Percentiles rank a stretch among this genome's conserved stretches.
Conservation (phyloP, 805 yeast genomes). For the Pichia manshurica region DNA sequence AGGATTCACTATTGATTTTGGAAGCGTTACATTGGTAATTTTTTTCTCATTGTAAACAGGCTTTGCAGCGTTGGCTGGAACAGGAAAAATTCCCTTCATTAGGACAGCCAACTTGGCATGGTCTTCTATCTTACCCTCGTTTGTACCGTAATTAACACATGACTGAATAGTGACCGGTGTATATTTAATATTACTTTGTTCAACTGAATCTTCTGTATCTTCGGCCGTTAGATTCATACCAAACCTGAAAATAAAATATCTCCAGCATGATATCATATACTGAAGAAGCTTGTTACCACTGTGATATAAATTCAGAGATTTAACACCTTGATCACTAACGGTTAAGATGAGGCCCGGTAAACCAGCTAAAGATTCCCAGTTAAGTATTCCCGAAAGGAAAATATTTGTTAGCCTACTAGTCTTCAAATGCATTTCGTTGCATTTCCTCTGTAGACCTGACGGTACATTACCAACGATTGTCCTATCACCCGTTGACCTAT, state of each 20-base stretch:
- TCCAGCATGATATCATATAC: slow-evolving; percentile 72
- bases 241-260: slow-evolving; percentile 77
- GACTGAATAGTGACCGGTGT: slow-evolving; percentile 20
- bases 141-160: neutral
- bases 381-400: slow-evolving; percentile 70
- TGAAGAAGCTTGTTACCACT: slow-evolving; percentile 40
- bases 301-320: slow-evolving; percentile 48
- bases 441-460: slow-evolving; percentile 79
- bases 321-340: slow-evolving; percentile 68
- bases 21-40: slow-evolving; percentile 22
- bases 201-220: slow-evolving; percentile 12
- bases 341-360: slow-evolving; percentile 85
- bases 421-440: slow-evolving; percentile 54
- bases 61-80: slow-evolving; percentile 8
- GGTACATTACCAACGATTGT: slow-evolving; percentile 74
- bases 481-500: slow-evolving; percentile 45
- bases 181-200: slow-evolving; percentile 17
- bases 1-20: slow-evolving; percentile 22
- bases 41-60: slow-evolving; percentile 13
- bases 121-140: slow-evolving; percentile 3
- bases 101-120: slow-evolving; percentile 8
- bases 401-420: slow-evolving; percentile 56
- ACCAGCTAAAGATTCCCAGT: slow-evolving; percentile 85
- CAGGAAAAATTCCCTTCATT: slow-evolving; percentile 24
- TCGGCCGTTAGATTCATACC: slow-evolving; percentile 45